A percentile compares a stretch with the other conserved stretches of the same genome.
Evolutionary conservation across 2,329 filamentous ascomycete species (phyloP).

Genomic region (Paraconiothyrium brasiliense): DNA sequence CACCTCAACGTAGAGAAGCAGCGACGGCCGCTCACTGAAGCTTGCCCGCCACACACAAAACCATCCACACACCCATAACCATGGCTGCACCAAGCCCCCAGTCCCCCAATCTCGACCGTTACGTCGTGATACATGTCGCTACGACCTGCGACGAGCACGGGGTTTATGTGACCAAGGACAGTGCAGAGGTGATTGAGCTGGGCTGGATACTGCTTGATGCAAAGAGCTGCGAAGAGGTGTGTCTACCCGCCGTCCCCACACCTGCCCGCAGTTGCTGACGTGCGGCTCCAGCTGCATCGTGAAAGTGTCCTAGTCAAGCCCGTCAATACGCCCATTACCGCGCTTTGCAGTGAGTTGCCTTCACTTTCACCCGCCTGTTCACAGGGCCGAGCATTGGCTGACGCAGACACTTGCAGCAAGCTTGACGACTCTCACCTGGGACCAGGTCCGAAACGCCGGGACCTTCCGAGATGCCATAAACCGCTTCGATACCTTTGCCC

Average conservation of each 20-base stretch:
- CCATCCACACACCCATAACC: not conserved
- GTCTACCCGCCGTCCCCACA: conserved; percentile 21
- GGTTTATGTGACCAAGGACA: conserved; percentile 99
- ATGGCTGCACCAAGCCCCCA: conserved; percentile 47
- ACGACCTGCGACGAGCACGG: conserved; percentile 99
- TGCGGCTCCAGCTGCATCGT: conserved; percentile 77
- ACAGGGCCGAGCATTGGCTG: conserved; percentile 32
- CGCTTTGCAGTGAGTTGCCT: conserved; percentile 86
- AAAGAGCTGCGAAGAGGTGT: conserved; percentile 89
- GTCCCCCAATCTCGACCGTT: conserved; percentile 77
- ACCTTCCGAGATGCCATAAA: conserved; percentile 97
- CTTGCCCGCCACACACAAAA: conserved; percentile 8
- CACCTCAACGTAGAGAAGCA: not conserved
- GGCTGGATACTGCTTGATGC: conserved; percentile 97
- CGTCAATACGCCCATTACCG: conserved; percentile 98
- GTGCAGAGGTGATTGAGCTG: conserved; percentile 98
- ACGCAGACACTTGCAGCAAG: conserved; percentile 70
- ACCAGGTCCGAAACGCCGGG: conserved; percentile 96
- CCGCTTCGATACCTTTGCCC: conserved; percentile 92
- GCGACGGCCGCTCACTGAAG: conserved; percentile 18
- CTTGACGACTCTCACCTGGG: conserved; percentile 97
- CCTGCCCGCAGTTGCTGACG: conserved; percentile 34
- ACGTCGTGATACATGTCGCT: conserved; percentile 97
- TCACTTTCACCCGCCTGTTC: conserved; percentile 5
- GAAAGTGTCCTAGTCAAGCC: conserved; percentile 98